Conservation (phyloP, 257 asterid genomes). For the Handroanthus guayacan region DNA sequence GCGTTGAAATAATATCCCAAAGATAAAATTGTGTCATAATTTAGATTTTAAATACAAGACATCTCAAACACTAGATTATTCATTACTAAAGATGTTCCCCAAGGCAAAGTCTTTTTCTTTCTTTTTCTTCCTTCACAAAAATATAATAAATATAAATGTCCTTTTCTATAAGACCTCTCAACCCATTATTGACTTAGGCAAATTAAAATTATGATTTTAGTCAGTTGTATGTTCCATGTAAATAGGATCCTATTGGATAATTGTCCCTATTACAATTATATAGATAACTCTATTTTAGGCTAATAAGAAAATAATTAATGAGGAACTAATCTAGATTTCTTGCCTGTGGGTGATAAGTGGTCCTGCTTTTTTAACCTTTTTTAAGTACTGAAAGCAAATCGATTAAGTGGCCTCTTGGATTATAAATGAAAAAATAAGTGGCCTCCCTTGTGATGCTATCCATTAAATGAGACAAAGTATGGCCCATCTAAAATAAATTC, state of each 20-base stretch:
- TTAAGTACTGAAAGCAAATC: neutral
- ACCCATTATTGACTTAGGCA: neutral
- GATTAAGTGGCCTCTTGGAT: neutral
- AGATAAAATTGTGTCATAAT: too few species aligned
- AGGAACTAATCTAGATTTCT: neutral
- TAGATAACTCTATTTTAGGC: neutral
- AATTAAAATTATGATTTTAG: conserved; percentile 11
- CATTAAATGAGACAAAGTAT: too few species aligned
- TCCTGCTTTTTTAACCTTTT: neutral
- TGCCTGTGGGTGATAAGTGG: conserved; percentile 5
- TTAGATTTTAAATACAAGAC: too few species aligned
- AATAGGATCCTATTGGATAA: neutral
- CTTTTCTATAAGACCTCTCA: neutral
- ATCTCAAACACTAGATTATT: too few species aligned
- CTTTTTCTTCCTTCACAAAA: too few species aligned
- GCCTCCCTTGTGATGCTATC: too few species aligned
- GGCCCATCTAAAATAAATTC: too few species aligned
- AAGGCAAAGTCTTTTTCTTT: too few species aligned
- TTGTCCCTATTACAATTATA: neutral
- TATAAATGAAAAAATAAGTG: too few species aligned
- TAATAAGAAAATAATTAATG: neutral
- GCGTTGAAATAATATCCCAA: too few species aligned
- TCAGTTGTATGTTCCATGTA: neutral
- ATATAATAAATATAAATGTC: neutral
- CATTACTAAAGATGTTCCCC: too few species aligned